phyloP scores from a whole-genome alignment of 1,284 basidiomycete genomes.

The Apiotrichum laibachii region DNA sequence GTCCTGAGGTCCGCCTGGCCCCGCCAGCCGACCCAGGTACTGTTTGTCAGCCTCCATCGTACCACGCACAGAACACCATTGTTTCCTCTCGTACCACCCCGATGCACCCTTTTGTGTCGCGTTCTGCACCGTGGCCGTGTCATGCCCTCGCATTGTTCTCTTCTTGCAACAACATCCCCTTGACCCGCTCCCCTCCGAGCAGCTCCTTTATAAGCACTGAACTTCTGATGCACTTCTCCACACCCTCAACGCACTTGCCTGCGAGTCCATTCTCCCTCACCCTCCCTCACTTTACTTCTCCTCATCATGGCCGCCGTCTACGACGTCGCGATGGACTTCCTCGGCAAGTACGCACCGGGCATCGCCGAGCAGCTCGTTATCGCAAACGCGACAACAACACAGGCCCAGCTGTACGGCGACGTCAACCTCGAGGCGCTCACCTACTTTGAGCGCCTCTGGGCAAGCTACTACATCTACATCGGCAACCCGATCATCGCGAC shows the following conservation, averaged over 20 bases:
- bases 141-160: neutral
- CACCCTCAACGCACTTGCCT: constrained; percentile 18
- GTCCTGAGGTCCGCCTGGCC: neutral
- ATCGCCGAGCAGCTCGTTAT: constrained; percentile 37
- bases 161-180: too few species aligned
- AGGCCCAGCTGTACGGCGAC: constrained; percentile 45
- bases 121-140: neutral
- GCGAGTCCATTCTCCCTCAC: too few species aligned
- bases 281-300: neutral
- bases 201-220: too few species aligned
- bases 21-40: neutral
- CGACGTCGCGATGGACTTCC: constrained; percentile 32
- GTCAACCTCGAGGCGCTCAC: constrained; percentile 64
- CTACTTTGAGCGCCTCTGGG: constrained; percentile 76
- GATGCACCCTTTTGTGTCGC: neutral
- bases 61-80: neutral
- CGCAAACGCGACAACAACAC: constrained; percentile 39
- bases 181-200: too few species aligned
- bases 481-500: constrained; percentile 91
- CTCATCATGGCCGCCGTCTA: constrained; percentile 27
- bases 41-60: neutral
- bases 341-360: constrained; percentile 38
- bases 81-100: neutral
- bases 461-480: constrained; percentile 72
- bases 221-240: neutral